A percentile compares a stretch with the other conserved stretches of the same genome.
Conservation (phyloP, 805 yeast species). For the Candida sithepensis region DNA sequence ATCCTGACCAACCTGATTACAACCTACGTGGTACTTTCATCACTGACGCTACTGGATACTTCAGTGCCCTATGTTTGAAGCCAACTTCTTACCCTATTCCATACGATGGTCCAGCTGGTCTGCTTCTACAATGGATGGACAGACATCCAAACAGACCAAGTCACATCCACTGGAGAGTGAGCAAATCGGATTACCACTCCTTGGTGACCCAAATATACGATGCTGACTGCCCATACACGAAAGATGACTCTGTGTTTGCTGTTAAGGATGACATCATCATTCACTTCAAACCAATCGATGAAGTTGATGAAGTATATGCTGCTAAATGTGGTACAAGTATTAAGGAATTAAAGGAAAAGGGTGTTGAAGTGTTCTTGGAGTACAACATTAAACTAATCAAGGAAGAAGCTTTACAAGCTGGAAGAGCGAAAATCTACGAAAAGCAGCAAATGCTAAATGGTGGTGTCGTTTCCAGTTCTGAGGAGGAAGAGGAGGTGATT, state of each 20-base stretch:
- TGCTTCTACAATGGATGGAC: slow-evolving; percentile 28
- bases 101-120: slow-evolving; percentile 38
- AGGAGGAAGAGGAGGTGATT: not conserved
- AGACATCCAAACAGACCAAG: slow-evolving; percentile 38
- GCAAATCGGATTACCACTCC: slow-evolving; percentile 26
- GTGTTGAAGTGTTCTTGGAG: slow-evolving; percentile 17
- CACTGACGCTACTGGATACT: slow-evolving; percentile 27
- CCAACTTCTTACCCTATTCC: slow-evolving; percentile 39
- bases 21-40: slow-evolving; percentile 32
- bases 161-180: slow-evolving; percentile 30
- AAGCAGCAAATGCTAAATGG: slow-evolving; percentile 6
- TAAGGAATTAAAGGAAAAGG: slow-evolving; percentile 14
- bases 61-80: slow-evolving; percentile 27
- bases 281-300: slow-evolving; percentile 22
- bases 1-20: slow-evolving; percentile 34
- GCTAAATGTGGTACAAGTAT: slow-evolving; percentile 3
- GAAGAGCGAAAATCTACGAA: slow-evolving; percentile 12
- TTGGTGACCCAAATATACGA: slow-evolving; percentile 34
- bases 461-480: not conserved
- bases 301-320: slow-evolving; percentile 10
- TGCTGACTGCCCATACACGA: slow-evolving; percentile 28
- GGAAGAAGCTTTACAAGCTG: slow-evolving; percentile 19
- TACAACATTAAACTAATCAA: slow-evolving; percentile 20
- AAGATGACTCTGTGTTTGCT: slow-evolving; percentile 35
- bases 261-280: slow-evolving; percentile 31